Base-by-base conservation (phyloP, 164 flowering plant genomes). In the Dillenia turbinata region DNA sequence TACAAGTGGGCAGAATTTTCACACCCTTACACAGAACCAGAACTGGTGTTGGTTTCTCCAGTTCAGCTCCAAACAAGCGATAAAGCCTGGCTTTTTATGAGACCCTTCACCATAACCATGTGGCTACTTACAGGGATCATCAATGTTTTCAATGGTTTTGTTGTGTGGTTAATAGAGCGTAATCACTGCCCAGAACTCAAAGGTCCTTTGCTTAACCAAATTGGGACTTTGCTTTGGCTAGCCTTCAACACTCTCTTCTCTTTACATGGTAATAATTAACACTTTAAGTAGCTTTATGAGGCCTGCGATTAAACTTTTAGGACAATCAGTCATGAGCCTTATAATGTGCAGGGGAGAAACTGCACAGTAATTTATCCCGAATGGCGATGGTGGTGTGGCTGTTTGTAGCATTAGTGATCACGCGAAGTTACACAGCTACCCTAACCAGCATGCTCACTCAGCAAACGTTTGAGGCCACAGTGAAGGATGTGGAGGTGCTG, bases 1-100 rank as follows among this genome's bases (percentile, higher is more conserved):
- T 71, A 47, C 10, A 44, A 45, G 8, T 62, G 73, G 33, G 83
- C 66, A 9, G 78, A 79, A 19, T 81, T 81, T 70, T 66, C 83
- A 11, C 78, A 71, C 22, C 79, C 85, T 10, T 77, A 70, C 40
- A 33, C 69, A 0, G 79, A 78, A 54, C 15, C 83, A 12, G 79
- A 79, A 8, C 52, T 83, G 13, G 33, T 43, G 48, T 72, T 84
- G 73, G 59, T 79, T 12, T 73, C 77, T 10, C 56, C 61, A 0
- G 46, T 44, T 44, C 52, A 61, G 49, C 22, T 47, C 9, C 40
- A 64, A 11, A 60, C 47, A 43, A 15, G 64, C 2, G 10, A 52
- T 4, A 58, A 52, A 26, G 57, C 65, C 9, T 75, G 82, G 78
- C n/a, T 75, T 15, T 73, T 78, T 49, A 9, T 73, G 65, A 66